A percentile compares a stretch with the other conserved stretches of the same genome.
Conservation (phyloP, 2,329 filamentous ascomycete species). For the Truncatella angustata region DNA sequence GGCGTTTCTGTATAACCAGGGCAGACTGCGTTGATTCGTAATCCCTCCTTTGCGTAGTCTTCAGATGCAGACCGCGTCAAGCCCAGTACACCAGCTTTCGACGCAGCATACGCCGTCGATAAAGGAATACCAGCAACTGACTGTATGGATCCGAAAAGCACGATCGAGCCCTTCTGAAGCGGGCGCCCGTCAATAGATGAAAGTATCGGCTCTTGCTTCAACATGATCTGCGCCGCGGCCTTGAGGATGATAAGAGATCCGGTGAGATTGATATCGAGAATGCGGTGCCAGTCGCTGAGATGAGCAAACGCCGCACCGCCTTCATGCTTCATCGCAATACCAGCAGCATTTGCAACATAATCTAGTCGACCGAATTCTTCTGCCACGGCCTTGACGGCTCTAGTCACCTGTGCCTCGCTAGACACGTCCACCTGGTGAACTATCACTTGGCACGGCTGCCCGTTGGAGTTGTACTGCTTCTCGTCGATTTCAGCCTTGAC, state of each 20-base stretch:
- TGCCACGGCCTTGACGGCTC: constrained; percentile 24
- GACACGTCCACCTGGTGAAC: constrained; percentile 24
- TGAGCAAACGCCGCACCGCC: constrained; percentile 34
- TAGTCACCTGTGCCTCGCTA: constrained; percentile 27
- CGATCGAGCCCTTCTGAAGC: constrained; percentile 29
- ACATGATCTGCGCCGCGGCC: constrained; percentile 39
- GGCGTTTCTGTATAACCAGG: constrained; percentile 30
- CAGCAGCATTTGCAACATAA: constrained; percentile 40
- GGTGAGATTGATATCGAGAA: constrained; percentile 41
- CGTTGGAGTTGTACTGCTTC: constrained; percentile 3
- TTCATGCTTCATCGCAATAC: constrained; percentile 35
- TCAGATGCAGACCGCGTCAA: constrained; percentile 37
- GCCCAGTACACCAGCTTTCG: constrained; percentile 36
- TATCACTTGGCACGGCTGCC: constrained; percentile 7
- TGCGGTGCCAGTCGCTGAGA: constrained; percentile 36
- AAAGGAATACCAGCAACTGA: constrained; percentile 32
- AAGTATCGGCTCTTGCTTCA: constrained; percentile 38
- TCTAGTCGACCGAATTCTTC: constrained; percentile 35
- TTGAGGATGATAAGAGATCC: constrained; percentile 40
- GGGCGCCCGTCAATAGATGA: constrained; percentile 31
- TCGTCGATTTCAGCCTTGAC: constrained; percentile 21
- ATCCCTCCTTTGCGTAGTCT: constrained; percentile 38
- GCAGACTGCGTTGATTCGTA: constrained; percentile 36
- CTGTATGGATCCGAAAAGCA: constrained; percentile 36
- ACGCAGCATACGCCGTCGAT: constrained; percentile 26